These are phyloP conservation scores for Monosporascus cannonballus DNA, from an alignment of 2,329 filamentous ascomycete species.

Conservation along the genomic window DNA sequence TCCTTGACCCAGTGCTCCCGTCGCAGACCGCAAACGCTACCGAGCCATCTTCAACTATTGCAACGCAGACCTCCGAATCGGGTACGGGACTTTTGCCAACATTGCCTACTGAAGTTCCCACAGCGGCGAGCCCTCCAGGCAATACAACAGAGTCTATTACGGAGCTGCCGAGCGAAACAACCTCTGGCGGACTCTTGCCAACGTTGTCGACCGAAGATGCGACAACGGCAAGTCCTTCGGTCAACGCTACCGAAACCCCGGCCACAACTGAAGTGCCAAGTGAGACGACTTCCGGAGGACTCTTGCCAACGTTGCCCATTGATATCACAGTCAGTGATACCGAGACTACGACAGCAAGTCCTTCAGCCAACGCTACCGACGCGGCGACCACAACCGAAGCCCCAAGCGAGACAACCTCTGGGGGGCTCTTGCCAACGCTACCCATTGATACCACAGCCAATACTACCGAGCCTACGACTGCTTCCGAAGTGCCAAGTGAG, in stretches of 20 bases:
- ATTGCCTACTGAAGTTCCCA: too few species aligned
- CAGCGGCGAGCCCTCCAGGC: too few species aligned
- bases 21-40: not conserved
- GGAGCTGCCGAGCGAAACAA: too few species aligned
- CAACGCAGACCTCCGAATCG: too few species aligned
- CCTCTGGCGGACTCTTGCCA: too few species aligned
- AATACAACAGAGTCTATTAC: too few species aligned
- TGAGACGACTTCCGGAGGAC: not conserved
- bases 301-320: not conserved
- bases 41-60: not conserved
- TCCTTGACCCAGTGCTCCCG: not conserved
- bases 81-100: too few species aligned
- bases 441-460: constrained; percentile 1
- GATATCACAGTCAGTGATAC: not conserved
- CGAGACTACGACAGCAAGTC: not conserved
- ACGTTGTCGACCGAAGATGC: too few species aligned
- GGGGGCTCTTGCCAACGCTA: not conserved
- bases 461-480: too few species aligned
- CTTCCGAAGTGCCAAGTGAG: not conserved
- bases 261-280: too few species aligned
- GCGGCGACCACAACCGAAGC: not conserved
- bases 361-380: not conserved
- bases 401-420: not conserved
- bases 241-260: too few species aligned
- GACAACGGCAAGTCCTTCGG: too few species aligned